Conservation (phyloP, 1,284 basidiomycete genomes). For the Fistulina hepatica region DNA sequence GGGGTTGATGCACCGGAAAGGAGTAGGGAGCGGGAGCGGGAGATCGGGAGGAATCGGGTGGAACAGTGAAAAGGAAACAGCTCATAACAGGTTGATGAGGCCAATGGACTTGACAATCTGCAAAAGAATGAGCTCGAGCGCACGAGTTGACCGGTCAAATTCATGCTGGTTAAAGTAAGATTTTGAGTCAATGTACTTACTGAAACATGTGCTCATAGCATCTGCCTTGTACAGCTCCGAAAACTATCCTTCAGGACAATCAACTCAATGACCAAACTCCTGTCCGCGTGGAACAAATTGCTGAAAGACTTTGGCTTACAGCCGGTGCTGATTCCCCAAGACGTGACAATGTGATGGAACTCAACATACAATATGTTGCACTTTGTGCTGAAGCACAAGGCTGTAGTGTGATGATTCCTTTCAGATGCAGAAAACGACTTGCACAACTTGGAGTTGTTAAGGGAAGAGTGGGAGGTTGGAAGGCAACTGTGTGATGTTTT, state of each 20-base stretch:
- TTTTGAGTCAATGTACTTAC: not conserved
- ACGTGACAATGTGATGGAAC: slow-evolving; percentile 27
- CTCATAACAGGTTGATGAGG: no score
- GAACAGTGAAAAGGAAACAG: no score
- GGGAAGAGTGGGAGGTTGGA: not conserved
- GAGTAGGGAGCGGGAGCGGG: no score
- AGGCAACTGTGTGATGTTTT: not conserved
- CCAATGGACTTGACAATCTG: not conserved
- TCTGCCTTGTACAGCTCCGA: slow-evolving; percentile 19
- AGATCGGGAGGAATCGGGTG: no score
- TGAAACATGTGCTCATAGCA: not conserved
- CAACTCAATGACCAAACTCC: slow-evolving; percentile 23
- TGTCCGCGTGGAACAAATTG: slow-evolving; percentile 20
- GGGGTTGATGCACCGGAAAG: not conserved
- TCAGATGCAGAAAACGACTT: not conserved
- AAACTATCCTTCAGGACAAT: slow-evolving; percentile 21
- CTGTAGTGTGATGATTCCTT: slow-evolving; percentile 14
- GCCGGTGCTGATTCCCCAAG: slow-evolving; percentile 18
- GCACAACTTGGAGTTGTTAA: not conserved
- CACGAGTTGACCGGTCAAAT: not conserved
- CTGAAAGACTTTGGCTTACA: slow-evolving; percentile 14
- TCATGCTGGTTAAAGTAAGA: slow-evolving; percentile 1
- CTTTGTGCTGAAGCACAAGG: slow-evolving; percentile 17
- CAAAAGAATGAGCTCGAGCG: not conserved
- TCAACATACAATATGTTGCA: slow-evolving; percentile 25